Evolutionary conservation across 2,329 filamentous ascomycete species (phyloP), one percentile per base, ranked within the genome.

Genomic region (Nigrospora oryzae): DNA sequence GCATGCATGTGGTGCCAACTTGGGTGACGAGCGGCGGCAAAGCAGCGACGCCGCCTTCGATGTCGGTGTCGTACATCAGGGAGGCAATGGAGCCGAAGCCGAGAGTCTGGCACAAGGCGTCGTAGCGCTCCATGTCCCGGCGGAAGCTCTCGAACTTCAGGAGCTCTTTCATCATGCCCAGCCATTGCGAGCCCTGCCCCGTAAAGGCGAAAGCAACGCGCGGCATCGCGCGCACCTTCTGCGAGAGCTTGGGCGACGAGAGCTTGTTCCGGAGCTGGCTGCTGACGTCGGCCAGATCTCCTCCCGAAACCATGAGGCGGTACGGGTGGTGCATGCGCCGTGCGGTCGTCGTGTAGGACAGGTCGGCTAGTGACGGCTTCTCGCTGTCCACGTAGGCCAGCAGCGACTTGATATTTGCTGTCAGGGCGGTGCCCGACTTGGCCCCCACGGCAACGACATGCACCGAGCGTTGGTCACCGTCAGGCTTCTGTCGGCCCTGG

Each of bases 301-400:
- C 54, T 8, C 51, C 52, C 4, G 53, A 42, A 1, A 54, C 49
- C 6, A 56, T 53, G 51, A 66, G 50, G 12, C 65, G 54, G 40
- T 61, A 44, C 43, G 48, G 40, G 30, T 55, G 40, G 38, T 70
- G 67, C 6, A 57, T 54, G 2, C 67, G 59, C 1, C 72, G 62
- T 6, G 76, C 76, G 3, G 74, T 78, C 3, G 71, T 71, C 0
- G 75, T 77, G 55, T 81, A 81, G 1, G 74, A 65, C 3, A 81
- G 56, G 49, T 70, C 63, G 7, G 62, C 51, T 11, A 79, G 55
- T 6, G 61, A 59, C 0, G 59, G 45, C 11, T 64, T 51, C 1
- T 71, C 58, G 6, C 56, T 56, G 35, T 65, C 61, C 38, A 77
- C 56, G 45, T 68, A 75, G 6, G 58, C 58, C 12, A 70, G 49